Base-by-base conservation (phyloP, 768 basidiomycete species). In the Suillus discolor region DNA sequence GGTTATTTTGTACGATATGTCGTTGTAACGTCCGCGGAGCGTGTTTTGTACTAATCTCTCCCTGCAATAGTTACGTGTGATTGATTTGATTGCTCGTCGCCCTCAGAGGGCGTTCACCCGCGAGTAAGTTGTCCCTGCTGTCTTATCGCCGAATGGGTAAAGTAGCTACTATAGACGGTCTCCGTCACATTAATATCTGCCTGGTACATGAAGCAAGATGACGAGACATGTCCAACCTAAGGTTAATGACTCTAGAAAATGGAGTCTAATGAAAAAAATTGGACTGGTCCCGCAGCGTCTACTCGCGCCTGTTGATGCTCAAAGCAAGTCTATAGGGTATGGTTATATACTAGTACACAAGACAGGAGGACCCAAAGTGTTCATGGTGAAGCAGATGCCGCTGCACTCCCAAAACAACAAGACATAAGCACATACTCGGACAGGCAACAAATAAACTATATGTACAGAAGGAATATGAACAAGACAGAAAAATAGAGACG, bases 271-370 rank as follows among this genome's bases (percentile, higher is more conserved):
- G 25, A 51, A 51, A 51, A 51, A 28, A 28, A 45, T 44, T 45
- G 49, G 3, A 51, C 51, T 28, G 16, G 15, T 28, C 28, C 51
- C 51, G 51, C 51, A 25, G 51, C 51, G 4, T 16, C 51, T n/a
- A 11, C 45, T 53, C 28, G 51, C 16, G 51, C 51, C 15, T 34
- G 36, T 36, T 38, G 57, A 23, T 57, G 57, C 57, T 59, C 57
- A 39, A 41, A 49, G 65, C 65, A 65, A 64, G 38, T 67, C 66
- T 67, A 67, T 67, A 53, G 55, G 66, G 66, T 67, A 67, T 67
- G 36, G 9, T 53, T 15, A 20, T 28, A 28, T 54, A 49, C 38
- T 64, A 49, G 62, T 36, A 53, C 49, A 45, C 34, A 45, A 47
- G 36, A 57, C 16, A 36, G 25, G 39, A 36, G 36, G 13, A 38